These are phyloP conservation scores for Chloranthus sessilifolius DNA, from an alignment of 164 flowering plant genomes.

Conservation along the genomic window DNA sequence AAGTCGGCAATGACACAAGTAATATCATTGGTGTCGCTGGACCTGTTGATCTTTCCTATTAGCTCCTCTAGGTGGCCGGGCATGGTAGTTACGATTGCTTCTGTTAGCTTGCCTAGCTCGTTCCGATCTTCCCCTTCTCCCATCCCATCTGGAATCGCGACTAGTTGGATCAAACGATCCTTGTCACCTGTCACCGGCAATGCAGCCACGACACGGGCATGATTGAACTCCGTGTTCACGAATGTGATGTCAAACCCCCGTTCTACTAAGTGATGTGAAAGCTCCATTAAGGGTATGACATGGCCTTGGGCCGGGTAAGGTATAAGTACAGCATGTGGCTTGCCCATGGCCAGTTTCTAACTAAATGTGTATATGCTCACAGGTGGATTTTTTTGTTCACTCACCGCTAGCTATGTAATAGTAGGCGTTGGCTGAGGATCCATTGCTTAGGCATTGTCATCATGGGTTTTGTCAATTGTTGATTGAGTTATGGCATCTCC, in stretches of 20 bases:
- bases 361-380: no score
- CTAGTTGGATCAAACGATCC: conserved; percentile 4
- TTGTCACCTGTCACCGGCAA: background rate
- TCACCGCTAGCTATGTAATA: no score
- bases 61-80: conserved; percentile 16
- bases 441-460: no score
- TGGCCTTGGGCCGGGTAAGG: conserved; percentile 27
- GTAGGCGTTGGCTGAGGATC: no score
- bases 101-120: background rate
- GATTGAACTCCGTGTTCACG: conserved; percentile 12
- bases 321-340: conserved; percentile 19
- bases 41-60: conserved; percentile 7
- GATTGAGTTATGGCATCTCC: no score
- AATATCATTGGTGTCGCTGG: conserved; percentile 8
- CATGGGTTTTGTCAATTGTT: no score
- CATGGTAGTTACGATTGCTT: conserved; percentile 5
- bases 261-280: conserved; percentile 20
- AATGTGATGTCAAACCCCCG: conserved; percentile 21
- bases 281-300: conserved; percentile 21
- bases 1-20: conserved; percentile 29
- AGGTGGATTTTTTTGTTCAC: no score
- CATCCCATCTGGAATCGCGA: conserved; percentile 17
- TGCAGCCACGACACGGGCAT: background rate
- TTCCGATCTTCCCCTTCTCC: conserved; percentile 8
- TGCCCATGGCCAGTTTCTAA: conserved; percentile 14